Evolutionary conservation across 1,139 yeast species (phyloP).

Genomic region (Suhomyces anneliseae): DNA sequence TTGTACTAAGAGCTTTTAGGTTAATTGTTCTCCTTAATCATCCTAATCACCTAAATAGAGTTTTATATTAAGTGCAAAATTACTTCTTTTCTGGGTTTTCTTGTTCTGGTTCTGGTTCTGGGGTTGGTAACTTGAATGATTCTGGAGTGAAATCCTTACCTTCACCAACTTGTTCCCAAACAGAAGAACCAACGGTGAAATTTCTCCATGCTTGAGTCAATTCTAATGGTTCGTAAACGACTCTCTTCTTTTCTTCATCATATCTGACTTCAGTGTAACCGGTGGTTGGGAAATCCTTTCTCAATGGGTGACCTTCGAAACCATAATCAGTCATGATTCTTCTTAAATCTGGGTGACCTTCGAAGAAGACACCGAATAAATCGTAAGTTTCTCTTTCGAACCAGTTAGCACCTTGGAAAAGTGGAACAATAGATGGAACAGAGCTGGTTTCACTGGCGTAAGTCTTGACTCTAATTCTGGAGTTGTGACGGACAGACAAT

Average conservation of each 20-base stretch:
- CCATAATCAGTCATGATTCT: slow-evolving; percentile 92
- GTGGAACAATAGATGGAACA: slow-evolving; percentile 72
- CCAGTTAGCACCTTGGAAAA: slow-evolving; percentile 86
- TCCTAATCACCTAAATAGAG: not conserved
- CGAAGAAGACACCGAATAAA: slow-evolving; percentile 82
- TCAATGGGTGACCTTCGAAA: slow-evolving; percentile 87
- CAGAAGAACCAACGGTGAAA: slow-evolving; percentile 83
- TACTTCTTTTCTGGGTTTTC: slow-evolving; percentile 21
- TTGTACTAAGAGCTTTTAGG: not conserved
- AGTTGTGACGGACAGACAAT: slow-evolving; percentile 78
- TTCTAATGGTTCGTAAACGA: slow-evolving; percentile 87
- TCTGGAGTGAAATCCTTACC: slow-evolving; percentile 85
- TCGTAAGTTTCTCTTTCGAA: slow-evolving; percentile 88
- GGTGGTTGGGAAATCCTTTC: slow-evolving; percentile 91
- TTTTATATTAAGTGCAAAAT: not conserved
- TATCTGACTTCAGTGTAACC: slow-evolving; percentile 89
- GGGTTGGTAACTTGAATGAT: slow-evolving; percentile 75
- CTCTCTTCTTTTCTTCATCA: slow-evolving; percentile 88
- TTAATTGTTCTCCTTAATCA: not conserved
- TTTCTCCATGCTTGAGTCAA: slow-evolving; percentile 91
- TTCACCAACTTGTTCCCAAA: slow-evolving; percentile 91
- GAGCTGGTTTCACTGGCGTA: slow-evolving; percentile 82
- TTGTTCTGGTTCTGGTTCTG: slow-evolving; percentile 70
- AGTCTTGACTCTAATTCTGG: slow-evolving; percentile 86
- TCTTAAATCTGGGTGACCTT: slow-evolving; percentile 87